Evolutionary conservation across 768 basidiomycete species (phyloP).

Genomic region (Phanerodontia chrysosporium): DNA sequence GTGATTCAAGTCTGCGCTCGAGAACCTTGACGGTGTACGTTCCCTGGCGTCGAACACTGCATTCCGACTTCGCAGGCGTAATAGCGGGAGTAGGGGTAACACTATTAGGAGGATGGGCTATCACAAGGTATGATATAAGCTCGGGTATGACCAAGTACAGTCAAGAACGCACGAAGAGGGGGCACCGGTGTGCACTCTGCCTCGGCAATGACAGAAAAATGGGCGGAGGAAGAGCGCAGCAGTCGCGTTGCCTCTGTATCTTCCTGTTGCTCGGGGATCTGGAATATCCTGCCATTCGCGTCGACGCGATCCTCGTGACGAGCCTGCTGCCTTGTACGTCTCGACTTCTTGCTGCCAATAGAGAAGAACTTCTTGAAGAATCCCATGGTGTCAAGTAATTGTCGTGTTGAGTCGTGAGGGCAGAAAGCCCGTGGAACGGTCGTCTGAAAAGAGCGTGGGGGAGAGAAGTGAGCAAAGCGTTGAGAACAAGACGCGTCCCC

Average conservation of each 20-base stretch:
- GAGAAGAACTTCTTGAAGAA: constrained; percentile 71
- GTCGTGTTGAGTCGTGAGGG: constrained; percentile 12
- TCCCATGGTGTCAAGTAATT: constrained; percentile 42
- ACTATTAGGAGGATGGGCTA: constrained; percentile 59
- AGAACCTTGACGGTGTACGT: constrained; percentile 75
- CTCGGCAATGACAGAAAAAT: constrained; percentile 54
- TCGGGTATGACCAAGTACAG: not conserved
- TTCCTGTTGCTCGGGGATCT: constrained; percentile 29
- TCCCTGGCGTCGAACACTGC: constrained; percentile 41
- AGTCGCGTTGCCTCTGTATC: constrained; percentile 48
- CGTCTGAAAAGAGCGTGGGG: not conserved
- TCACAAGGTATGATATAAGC: no score
- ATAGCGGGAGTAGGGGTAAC: constrained; percentile 45
- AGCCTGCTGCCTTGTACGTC: constrained; percentile 35
- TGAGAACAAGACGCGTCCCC: not conserved
- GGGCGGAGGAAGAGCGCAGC: constrained; percentile 69
- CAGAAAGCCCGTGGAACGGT: constrained; percentile 3
- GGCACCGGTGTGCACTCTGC: constrained; percentile 55
- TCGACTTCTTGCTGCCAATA: constrained; percentile 59
- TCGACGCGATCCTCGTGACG: constrained; percentile 23
- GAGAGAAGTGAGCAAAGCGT: constrained; percentile 5
- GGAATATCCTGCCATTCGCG: constrained; percentile 19
- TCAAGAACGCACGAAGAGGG: constrained; percentile 57
- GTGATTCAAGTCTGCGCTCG: constrained; percentile 52
- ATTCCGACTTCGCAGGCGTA: constrained; percentile 46